Base-by-base conservation (phyloP, 2,329 filamentous ascomycete genomes). In the Cercospora canescens region DNA sequence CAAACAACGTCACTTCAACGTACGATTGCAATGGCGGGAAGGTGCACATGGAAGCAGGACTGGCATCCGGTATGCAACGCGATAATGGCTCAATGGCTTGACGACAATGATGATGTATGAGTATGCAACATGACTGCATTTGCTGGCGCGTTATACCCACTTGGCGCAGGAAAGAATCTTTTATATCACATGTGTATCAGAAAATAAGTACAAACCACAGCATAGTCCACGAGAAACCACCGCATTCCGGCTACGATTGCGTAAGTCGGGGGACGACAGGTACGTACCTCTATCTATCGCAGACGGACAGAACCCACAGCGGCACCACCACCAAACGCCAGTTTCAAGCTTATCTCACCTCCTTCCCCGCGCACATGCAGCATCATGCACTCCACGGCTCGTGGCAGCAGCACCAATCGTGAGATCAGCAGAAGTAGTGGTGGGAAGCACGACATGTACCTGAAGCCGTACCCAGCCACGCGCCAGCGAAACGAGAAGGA, bases 91-190 rank as follows among this genome's bases (percentile, higher is more conserved):
- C n/a, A 26, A 48, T 32, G 54, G 34, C 26, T 34, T 35, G 37
- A 48, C 18, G 50, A 60, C 45, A 64, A 62, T 64, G 61, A 65
- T 56, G 62, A 37, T 64, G 65, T 37, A 41, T 35, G 50, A 41
- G 2, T 39, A 57, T 45, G 60, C 60, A 58, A 66, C 55, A 62
- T 67, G 63, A 62, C 54, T 67, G 63, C 65, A 70, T 67, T 67
- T 69, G 63, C 65, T 65, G 52, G 58, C 67, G 67, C 65, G 58
- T 60, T 52, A 70, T 70, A 69, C 65, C 69, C 69, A 69, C 55
- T 66, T 65, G 61, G 61, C 56, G 45, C 52, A 34, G 3, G 32
- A 34, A 52, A 52, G 28, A 50, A 61, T 61, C 30, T 37, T 56
- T 35, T 28, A 52, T 37, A 50, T 16, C 30, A 52, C 45, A 61